Evolutionary conservation across 208 protist species (phyloP), one percentile per base, ranked within the genome.

Genomic region (Acanthamoeba royreba): DNA sequence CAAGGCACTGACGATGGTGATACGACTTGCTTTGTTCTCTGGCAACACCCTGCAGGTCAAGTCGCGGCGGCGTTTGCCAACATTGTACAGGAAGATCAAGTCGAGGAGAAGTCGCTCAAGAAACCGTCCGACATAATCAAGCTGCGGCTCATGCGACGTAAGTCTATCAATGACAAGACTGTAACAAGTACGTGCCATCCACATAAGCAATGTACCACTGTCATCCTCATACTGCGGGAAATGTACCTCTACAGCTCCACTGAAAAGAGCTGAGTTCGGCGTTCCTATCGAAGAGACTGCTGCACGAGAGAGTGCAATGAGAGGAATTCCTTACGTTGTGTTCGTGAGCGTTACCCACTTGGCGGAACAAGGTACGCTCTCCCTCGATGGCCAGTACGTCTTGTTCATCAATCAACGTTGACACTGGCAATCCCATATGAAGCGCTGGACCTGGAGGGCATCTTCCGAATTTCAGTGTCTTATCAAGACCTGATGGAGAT

Each of bases 371-470:
- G 49, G 85, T 92, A 47, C 3, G 28, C n/a, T 2, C 4, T 5
- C 47, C 43, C 43, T 66, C 45, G 22, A 7, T 25, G 31, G 17
- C 9, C 8, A 9, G 13, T 53, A 52, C 31, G 7, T 4, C 11
- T 43, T 46, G n/a, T 25, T 31, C 81, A 4, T 4, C 2, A 22
- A 47, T 5, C 38, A 89, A 69, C 31, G 25, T 28, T 66, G 4
- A 72, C 31, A 9, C 55, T 5, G 55, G 4, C 55, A 17, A 25
- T n/a, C 4, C 85, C 31, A 15, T 25, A 3, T 11, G 22, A 43
- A 91, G 85, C 85, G 28, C 33, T 92, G 85, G 85, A 92, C 22
- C 46, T 92, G 49, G 85, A 92, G 85, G 85, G 85, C 66, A 28
- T 92, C 9, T 92, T 92, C 22, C 33, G 85, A 15, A 92, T 92